phyloP scores from a whole-genome alignment of 768 basidiomycete species.

The Rickenella mellea region DNA sequence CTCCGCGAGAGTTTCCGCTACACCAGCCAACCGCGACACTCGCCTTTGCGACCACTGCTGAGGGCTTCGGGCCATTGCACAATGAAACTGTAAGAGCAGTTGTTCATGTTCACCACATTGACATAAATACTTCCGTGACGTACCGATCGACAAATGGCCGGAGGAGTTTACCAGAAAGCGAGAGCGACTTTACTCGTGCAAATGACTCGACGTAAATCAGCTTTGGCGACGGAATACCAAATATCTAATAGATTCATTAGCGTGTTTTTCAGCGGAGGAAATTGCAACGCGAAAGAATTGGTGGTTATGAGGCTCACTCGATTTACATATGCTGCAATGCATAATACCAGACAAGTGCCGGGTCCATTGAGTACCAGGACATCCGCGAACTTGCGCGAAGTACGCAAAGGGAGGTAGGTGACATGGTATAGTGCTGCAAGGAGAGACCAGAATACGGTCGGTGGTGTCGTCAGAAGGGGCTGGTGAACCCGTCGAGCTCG shows the following conservation, averaged over 20 bases:
- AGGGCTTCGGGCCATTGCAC: slow-evolving; percentile 80
- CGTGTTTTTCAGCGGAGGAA: not conserved
- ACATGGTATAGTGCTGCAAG: slow-evolving; percentile 51
- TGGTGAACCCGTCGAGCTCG: slow-evolving; percentile 87
- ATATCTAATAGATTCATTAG: slow-evolving; percentile 38
- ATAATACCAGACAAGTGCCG: slow-evolving; percentile 83
- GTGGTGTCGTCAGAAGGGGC: slow-evolving; percentile 55
- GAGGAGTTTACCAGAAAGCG: slow-evolving; percentile 77
- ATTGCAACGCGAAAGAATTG: no score
- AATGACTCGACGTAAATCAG: slow-evolving; percentile 91
- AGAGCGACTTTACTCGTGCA: slow-evolving; percentile 74
- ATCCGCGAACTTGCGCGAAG: slow-evolving; percentile 43
- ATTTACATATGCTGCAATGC: slow-evolving; percentile 58
- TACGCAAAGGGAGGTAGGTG: slow-evolving; percentile 41
- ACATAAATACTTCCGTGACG: slow-evolving; percentile 7
- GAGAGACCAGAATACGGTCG: slow-evolving; percentile 57
- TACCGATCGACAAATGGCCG: slow-evolving; percentile 76
- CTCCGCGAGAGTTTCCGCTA: slow-evolving; percentile 21
- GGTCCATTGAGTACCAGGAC: slow-evolving; percentile 88
- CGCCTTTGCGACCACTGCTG: slow-evolving; percentile 29
- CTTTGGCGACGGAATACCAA: slow-evolving; percentile 61
- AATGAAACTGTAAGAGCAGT: slow-evolving; percentile 48
- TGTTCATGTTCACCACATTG: not conserved
- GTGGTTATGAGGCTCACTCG: slow-evolving; percentile 37
- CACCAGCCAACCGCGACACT: slow-evolving; percentile 58